These are phyloP conservation scores for Parascedosporium putredinis DNA, from an alignment of 2,329 filamentous ascomycete genomes.

Conservation along the genomic window DNA sequence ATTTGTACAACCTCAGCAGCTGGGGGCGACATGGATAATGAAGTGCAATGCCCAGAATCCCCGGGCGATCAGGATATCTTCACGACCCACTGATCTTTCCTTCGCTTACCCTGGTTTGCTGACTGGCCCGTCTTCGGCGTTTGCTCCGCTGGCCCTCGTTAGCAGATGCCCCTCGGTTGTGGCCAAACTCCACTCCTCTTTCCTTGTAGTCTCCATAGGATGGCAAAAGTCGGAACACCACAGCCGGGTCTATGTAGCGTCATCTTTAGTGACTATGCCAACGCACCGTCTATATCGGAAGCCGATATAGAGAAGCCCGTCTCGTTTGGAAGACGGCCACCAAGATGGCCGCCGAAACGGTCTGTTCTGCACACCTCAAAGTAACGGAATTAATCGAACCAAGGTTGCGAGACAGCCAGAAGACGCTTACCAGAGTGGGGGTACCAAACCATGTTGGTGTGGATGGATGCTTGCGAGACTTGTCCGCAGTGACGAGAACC, in stretches of 20 bases:
- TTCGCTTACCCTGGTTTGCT: not conserved
- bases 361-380: not conserved
- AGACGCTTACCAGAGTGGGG: too few relatives aligned
- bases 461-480: too few relatives aligned
- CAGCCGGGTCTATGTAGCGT: not conserved
- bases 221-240: not conserved
- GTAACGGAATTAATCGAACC: not conserved
- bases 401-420: not conserved
- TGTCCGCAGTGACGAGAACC: too few relatives aligned
- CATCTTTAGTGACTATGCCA: not conserved
- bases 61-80: not conserved
- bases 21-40: not conserved
- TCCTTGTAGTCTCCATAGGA: not conserved
- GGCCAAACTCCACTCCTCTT: not conserved
- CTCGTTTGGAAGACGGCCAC: not conserved
- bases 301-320: not conserved
- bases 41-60: not conserved
- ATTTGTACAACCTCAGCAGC: too few relatives aligned
- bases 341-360: not conserved
- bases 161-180: too few relatives aligned
- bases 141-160: not conserved
- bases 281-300: conserved; percentile 3
- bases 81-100: not conserved
- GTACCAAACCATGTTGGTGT: too few relatives aligned
- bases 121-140: not conserved